Base-by-base conservation (phyloP, 139 green algal species). In the Chlamydomonas schloesseri region DNA sequence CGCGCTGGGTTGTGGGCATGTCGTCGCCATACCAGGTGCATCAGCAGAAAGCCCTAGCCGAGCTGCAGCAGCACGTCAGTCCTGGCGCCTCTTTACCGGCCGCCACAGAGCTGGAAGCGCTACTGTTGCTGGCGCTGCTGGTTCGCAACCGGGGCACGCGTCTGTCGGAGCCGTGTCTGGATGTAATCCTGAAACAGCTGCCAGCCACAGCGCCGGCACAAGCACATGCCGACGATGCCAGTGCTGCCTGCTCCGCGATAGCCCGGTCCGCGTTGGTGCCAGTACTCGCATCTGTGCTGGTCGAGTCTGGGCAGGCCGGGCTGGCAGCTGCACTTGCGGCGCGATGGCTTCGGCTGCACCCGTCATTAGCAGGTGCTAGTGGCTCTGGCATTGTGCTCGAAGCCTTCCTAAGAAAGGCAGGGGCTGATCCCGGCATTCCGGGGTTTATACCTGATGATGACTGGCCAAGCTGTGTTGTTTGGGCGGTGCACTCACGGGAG, bases 341-440 rank as follows among this genome's bases (percentile, higher is more conserved):
- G 8, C 26, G 76, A 37, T 37, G 76, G 60, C 58, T 83, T 37
- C 36, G 42, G 29, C 62, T 83, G 62, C 76, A 83, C 60, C 76
- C 76, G 0, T 26, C 76, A 17, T 26, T 83, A 42, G 76, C 58
- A n/a, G 42, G 15, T 8, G 76, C 60, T 1, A 42, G 37, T 29
- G 76, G 60, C 18, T 62, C 60, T 3, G 5, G 47, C 0, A 0
- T 62, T 29, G 4, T 83, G 8, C 36, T 83, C 9, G 76, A 73
- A 37, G 28, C 60, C 2, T 83, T 73, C 58, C 62, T 83, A 21
- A 29, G 18, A 23, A 67, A 23, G 60, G 60, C 21, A 31, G 60
- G 2, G 24, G 60, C 60, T n/a, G n/a, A n/a, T n/a, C n/a, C n/a
- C n/a, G n/a, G n/a, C n/a, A n/a, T n/a, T n/a, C n/a, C n/a, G n/a